phyloP scores from a whole-genome alignment of 2,329 filamentous ascomycete genomes.

The Penicillium griseofulvum region DNA sequence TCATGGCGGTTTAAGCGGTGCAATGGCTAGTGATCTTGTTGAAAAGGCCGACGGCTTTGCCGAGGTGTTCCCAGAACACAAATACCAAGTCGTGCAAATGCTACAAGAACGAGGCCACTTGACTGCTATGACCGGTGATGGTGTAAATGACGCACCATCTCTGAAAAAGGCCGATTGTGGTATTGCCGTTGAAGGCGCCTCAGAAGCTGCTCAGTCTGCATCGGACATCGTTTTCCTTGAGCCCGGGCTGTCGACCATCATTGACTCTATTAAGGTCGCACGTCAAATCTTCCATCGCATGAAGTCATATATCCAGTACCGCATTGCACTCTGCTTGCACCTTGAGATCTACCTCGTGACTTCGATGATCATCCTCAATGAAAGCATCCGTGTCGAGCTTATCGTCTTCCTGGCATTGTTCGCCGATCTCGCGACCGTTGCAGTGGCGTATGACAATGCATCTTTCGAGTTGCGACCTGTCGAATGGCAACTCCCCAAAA shows the following conservation, averaged over 20 bases:
- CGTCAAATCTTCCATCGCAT: constrained; percentile 75
- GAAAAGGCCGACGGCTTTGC: constrained; percentile 73
- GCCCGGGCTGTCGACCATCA: constrained; percentile 68
- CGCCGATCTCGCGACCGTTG: constrained; percentile 75
- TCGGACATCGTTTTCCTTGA: constrained; percentile 74
- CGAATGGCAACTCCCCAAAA: constrained; percentile 79
- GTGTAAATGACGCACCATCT: constrained; percentile 71
- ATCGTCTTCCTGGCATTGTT: constrained; percentile 79
- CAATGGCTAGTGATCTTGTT: constrained; percentile 71
- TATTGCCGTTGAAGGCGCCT: constrained; percentile 70
- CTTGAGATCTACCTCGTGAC: constrained; percentile 74
- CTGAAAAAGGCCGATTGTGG: constrained; percentile 73
- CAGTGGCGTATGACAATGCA: constrained; percentile 80
- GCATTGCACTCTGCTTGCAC: constrained; percentile 71
- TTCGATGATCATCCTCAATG: constrained; percentile 77
- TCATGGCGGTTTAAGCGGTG: constrained; percentile 69
- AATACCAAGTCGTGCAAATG: constrained; percentile 74
- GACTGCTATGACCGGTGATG: constrained; percentile 73
- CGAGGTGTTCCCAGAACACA: constrained; percentile 73
- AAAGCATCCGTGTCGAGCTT: constrained; percentile 70
- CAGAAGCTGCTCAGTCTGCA: constrained; percentile 69
- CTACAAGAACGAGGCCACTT: constrained; percentile 69
- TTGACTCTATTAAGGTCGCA: constrained; percentile 70
- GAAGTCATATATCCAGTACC: constrained; percentile 76
- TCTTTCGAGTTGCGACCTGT: constrained; percentile 73